These are phyloP conservation scores for Yamadazyma conglobata DNA, from an alignment of 1,139 yeast genomes.

Conservation along the genomic window DNA sequence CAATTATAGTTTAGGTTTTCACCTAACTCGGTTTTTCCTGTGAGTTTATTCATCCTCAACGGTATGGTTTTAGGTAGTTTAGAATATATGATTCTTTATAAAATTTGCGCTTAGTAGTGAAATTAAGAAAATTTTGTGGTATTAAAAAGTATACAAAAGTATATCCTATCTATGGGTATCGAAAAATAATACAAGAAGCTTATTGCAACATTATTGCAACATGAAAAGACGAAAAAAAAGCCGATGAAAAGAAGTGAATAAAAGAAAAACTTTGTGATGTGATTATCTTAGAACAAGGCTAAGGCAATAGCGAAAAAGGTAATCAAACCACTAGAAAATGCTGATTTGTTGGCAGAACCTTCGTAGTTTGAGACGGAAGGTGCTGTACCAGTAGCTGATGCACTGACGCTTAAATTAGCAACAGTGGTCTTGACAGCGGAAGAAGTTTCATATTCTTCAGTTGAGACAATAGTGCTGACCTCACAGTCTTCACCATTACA, in stretches of 20 bases:
- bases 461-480: conserved; percentile 6
- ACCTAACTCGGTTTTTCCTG: conserved; percentile 17
- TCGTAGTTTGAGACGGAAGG: conserved; percentile 10
- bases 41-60: conserved; percentile 27
- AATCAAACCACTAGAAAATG: conserved; percentile 5
- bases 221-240: no score
- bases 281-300: conserved; percentile 7
- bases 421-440: conserved; percentile 1
- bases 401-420: conserved; percentile 2
- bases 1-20: conserved; percentile 2
- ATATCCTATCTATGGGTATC: no score
- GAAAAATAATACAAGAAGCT: no score
- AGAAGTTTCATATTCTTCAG: conserved; percentile 3
- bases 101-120: no score
- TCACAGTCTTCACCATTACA: conserved; percentile 9
- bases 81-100: no score
- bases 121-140: no score
- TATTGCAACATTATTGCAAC: no score
- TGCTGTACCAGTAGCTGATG: conserved; percentile 3
- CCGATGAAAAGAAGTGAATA: no score
- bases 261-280: conserved; percentile 1
- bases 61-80: conserved; percentile 15
- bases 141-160: no score
- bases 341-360: conserved; percentile 11
- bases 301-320: conserved; percentile 8